These are phyloP conservation scores for Aphanoascus verrucosus DNA, from an alignment of 2,329 filamentous ascomycete species.

Conservation along the genomic window DNA sequence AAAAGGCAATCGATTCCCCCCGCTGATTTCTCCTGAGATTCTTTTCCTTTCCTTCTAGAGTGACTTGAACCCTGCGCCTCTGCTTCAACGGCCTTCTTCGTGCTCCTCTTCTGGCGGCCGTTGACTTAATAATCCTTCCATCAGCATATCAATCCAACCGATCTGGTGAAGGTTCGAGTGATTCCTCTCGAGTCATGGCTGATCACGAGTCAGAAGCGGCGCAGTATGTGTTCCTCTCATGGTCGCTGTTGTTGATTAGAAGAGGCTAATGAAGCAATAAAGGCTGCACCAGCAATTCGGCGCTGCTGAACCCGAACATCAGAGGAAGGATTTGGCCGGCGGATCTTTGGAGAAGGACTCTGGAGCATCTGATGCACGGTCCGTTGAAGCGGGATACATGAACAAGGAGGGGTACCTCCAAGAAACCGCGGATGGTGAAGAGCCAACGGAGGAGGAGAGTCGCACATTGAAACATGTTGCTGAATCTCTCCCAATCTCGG, in stretches of 20 bases:
- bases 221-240: slow-evolving; percentile 4
- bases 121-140: background rate
- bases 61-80: background rate
- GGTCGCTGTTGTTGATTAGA: background rate
- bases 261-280: background rate
- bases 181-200: slow-evolving; percentile 7
- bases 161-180: background rate
- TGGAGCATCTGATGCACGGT: background rate
- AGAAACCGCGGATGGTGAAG: slow-evolving; percentile 38
- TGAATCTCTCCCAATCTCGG: slow-evolving; percentile 46
- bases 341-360: slow-evolving; percentile 2
- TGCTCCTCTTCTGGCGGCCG: background rate
- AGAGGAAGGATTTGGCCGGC: slow-evolving; percentile 6
- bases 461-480: slow-evolving; percentile 42
- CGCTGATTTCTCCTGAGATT: background rate
- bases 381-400: slow-evolving; percentile 4
- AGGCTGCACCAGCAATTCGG: slow-evolving; percentile 7
- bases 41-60: background rate
- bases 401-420: slow-evolving; percentile 8
- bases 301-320: background rate
- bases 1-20: slow-evolving; percentile 6
- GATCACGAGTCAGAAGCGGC: slow-evolving; percentile 12
- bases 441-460: slow-evolving; percentile 45
- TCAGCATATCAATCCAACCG: background rate
- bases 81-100: background rate